Evolutionary conservation across 176 grass and related monocot genomes (phyloP), one percentile per base, ranked within the genome.

Genomic region (Aegilops longissima): DNA sequence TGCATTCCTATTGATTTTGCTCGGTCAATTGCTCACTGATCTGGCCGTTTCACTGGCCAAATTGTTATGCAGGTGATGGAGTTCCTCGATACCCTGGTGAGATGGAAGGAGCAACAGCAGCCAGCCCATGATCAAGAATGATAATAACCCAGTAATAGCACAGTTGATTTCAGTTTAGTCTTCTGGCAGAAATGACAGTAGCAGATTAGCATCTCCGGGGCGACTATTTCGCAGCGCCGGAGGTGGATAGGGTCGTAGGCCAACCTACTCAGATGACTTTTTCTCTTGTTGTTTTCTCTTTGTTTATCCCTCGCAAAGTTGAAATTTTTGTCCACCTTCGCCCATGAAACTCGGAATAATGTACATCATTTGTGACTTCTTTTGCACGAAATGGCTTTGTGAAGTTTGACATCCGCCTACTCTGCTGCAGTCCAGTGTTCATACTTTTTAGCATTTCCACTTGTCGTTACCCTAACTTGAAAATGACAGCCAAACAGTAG

Each of bases 41-140:
- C 21, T 23, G 7, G 9, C 5, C 17, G 25, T 75, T 77, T 88
- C 45, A 23, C 67, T 68, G 30, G n/a, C 51, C 54, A 27, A 70
- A 38, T 70, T 34, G 23, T 42, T 18, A 20, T 18, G 61, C 59
- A 92, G 86, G 93, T 92, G 49, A 83, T 88, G 90, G 82, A 87
- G 77, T 92, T 95, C 66, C 86, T 95, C 8, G 52, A 76, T n/a
- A 84, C 33, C 33, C 69, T 92, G 73, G 88, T 86, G 47, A 88
- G 31, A 82, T 86, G 85, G 84, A 92, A 90, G 88, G 90, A 90
- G 12, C 52, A 85, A 27, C 59, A 75, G 58, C 77, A 62, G 12
- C 16, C 13, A 75, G 8, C 49, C 42, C 25, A 33, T 70, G 33
- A 44, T 67, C n/a, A 79, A 42, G n/a, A 78, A 59, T 16, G n/a